A percentile compares a stretch with the other conserved stretches of the same genome.
Evolutionary conservation across 2,329 filamentous ascomycete genomes (phyloP).

Genomic region (Clonostachys byssicola): DNA sequence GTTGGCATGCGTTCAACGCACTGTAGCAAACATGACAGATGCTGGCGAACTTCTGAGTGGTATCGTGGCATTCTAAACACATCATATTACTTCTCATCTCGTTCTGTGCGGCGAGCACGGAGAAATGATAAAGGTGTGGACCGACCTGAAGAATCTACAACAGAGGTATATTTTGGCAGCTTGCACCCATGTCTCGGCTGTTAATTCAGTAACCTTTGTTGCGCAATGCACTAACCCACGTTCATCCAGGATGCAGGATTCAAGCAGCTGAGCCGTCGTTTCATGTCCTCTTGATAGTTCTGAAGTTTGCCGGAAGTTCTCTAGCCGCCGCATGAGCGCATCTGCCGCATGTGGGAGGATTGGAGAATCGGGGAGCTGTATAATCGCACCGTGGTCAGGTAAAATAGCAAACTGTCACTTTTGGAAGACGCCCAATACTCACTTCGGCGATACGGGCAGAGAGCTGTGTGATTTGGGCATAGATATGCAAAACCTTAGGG

Average conservation of each 20-base stretch:
- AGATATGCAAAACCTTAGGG: not conserved
- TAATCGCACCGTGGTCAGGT: no score
- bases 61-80: not conserved
- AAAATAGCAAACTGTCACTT: not conserved
- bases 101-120: no score
- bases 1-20: not conserved
- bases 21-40: not conserved
- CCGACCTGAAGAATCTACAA: not conserved
- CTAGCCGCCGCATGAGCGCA: not conserved
- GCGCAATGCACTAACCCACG: not conserved
- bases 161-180: not conserved
- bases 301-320: not conserved
- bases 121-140: not conserved
- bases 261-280: not conserved
- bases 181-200: not conserved
- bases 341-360: not conserved
- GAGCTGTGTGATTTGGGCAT: not conserved
- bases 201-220: not conserved
- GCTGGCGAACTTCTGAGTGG: not conserved
- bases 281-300: not conserved
- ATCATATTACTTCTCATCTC: no score
- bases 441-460: not conserved
- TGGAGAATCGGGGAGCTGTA: not conserved
- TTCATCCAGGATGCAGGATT: not conserved
- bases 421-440: not conserved